Percentiles rank a stretch among this genome's conserved stretches.
Conservation (phyloP, 2,329 filamentous ascomycete genomes). For the Sarocladiaceae sp. region DNA sequence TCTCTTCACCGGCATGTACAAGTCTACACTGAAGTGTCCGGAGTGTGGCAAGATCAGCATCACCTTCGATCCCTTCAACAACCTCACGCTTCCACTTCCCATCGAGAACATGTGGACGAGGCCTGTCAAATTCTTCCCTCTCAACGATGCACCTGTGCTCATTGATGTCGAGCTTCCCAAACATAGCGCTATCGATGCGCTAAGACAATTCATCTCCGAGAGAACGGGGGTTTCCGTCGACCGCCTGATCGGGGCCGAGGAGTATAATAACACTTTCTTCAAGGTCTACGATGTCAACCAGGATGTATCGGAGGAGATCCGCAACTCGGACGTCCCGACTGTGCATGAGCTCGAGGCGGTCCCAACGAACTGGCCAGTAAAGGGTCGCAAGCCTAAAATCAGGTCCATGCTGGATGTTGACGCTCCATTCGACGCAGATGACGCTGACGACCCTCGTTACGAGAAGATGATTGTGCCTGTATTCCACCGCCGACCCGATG, state of each 20-base stretch:
- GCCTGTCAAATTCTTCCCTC: conserved; percentile 68
- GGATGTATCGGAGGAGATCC: conserved; percentile 67
- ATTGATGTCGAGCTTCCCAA: conserved; percentile 78
- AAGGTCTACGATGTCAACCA: conserved; percentile 69
- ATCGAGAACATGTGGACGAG: conserved; percentile 77
- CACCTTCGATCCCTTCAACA: conserved; percentile 96
- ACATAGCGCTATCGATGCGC: conserved; percentile 58
- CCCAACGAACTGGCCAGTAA: conserved; percentile 71
- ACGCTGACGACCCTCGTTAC: conserved; percentile 57
- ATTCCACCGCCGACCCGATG: conserved; percentile 48
- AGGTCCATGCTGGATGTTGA: conserved; percentile 45
- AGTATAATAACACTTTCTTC: conserved; percentile 80
- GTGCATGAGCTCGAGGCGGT: conserved; percentile 70
- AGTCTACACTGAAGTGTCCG: conserved; percentile 91
- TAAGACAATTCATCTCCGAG: conserved; percentile 66
- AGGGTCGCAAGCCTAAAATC: conserved; percentile 37
- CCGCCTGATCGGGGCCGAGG: conserved; percentile 72
- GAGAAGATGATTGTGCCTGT: conserved; percentile 65
- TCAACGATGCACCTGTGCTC: conserved; percentile 62
- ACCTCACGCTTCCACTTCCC: conserved; percentile 83
- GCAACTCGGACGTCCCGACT: conserved; percentile 57
- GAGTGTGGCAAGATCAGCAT: conserved; percentile 93
- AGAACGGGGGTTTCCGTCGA: conserved; percentile 58
- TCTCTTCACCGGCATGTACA: conserved; percentile 96
- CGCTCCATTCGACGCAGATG: conserved; percentile 34